Conservation (phyloP, 306 rosid species). For the Trichosanthes truncata region DNA sequence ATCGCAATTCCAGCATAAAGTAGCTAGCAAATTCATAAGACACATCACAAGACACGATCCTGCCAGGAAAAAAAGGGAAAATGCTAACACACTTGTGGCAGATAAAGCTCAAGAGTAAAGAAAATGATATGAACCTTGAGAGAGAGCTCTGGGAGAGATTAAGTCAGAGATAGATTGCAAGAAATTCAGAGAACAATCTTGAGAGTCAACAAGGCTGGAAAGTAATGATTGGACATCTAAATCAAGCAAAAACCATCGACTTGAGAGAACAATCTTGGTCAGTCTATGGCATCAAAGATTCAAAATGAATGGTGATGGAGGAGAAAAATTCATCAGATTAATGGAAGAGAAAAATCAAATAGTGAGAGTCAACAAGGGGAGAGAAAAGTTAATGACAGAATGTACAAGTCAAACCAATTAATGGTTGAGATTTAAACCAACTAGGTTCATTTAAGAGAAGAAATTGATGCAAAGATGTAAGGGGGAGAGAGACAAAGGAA, state of each 20-base stretch:
- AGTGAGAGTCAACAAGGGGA: background rate
- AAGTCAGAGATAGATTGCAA: background rate
- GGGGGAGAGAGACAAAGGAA: background rate
- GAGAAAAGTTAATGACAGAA: background rate
- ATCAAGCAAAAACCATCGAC: background rate
- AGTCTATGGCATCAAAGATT: background rate
- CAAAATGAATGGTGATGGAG: background rate
- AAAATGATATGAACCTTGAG: background rate
- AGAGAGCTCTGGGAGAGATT: background rate
- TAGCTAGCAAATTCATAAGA: background rate
- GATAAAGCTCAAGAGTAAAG: background rate
- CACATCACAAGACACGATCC: background rate
- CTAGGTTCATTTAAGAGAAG: background rate
- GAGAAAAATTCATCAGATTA: background rate
- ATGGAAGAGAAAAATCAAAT: background rate
- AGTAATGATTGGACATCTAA: background rate
- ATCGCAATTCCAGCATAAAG: background rate
- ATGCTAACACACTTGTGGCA: background rate
- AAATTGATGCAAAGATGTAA: background rate
- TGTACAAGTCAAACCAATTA: background rate
- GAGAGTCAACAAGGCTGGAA: background rate
- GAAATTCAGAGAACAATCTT: background rate
- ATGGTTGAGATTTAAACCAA: background rate
- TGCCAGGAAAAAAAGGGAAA: background rate
- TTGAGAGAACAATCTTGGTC: background rate